These are phyloP conservation scores for Eutypa lata DNA, from an alignment of 2,329 filamentous ascomycete genomes.

Conservation along the genomic window DNA sequence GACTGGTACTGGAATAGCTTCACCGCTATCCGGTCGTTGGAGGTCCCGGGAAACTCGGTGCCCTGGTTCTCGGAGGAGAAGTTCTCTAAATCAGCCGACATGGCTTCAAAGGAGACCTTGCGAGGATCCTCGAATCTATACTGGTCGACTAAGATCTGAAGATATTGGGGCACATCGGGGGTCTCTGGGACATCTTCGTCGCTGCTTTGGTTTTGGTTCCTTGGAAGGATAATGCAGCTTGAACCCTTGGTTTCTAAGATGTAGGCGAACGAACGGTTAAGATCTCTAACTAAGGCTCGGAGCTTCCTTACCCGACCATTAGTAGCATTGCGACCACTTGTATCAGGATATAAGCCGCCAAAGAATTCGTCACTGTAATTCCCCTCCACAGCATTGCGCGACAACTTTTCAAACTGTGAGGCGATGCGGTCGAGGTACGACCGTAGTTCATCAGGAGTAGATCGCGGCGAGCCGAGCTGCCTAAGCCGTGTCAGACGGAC, in stretches of 20 bases:
- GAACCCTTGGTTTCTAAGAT: slow-evolving; percentile 25
- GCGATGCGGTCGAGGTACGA: slow-evolving; percentile 33
- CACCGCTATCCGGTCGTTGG: slow-evolving; percentile 34
- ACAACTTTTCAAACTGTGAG: slow-evolving; percentile 34
- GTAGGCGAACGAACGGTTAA: slow-evolving; percentile 29
- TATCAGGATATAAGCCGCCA: slow-evolving; percentile 17
- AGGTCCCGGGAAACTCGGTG: slow-evolving; percentile 35
- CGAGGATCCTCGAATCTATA: slow-evolving; percentile 30
- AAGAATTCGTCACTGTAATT: slow-evolving; percentile 40
- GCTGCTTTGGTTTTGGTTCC: not conserved
- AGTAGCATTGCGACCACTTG: not conserved
- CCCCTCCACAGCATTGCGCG: slow-evolving; percentile 35
- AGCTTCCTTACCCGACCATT: slow-evolving; percentile 25
- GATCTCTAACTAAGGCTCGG: slow-evolving; percentile 28
- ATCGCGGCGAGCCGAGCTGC: slow-evolving; percentile 23
- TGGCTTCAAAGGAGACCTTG: slow-evolving; percentile 10
- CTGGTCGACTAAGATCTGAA: slow-evolving; percentile 25
- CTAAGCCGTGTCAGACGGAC: slow-evolving; percentile 12
- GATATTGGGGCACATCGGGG: slow-evolving; percentile 18
- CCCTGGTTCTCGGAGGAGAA: slow-evolving; percentile 36
- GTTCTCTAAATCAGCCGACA: slow-evolving; percentile 25
- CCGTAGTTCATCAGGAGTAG: slow-evolving; percentile 24
- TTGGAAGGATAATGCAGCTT: slow-evolving; percentile 16
- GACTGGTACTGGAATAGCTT: slow-evolving; percentile 38
- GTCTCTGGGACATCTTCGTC: not conserved